A percentile compares a stretch with the other conserved stretches of the same genome.
These are phyloP conservation scores for Calonectria montana DNA, from an alignment of 2,329 filamentous ascomycete species.

Conservation along the genomic window DNA sequence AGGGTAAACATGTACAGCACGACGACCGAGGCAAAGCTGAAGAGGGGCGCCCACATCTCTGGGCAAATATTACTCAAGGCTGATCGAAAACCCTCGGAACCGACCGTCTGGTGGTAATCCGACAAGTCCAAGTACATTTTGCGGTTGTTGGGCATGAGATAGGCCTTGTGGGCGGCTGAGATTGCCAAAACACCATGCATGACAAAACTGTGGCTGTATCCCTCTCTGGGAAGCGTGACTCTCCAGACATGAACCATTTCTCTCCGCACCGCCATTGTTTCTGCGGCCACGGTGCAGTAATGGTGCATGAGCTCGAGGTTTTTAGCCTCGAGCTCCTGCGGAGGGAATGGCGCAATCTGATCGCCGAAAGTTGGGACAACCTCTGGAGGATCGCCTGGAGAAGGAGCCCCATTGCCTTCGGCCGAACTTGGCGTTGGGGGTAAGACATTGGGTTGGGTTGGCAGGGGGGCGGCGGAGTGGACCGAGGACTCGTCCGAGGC, in stretches of 20 bases:
- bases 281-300: slow-evolving; percentile 41
- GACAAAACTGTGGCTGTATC: slow-evolving; percentile 43
- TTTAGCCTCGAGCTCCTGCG: slow-evolving; percentile 34
- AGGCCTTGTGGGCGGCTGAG: slow-evolving; percentile 46
- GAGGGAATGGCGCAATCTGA: slow-evolving; percentile 38
- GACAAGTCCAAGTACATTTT: slow-evolving; percentile 41
- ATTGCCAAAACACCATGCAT: slow-evolving; percentile 46
- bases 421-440: slow-evolving; percentile 28
- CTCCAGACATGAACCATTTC: slow-evolving; percentile 44
- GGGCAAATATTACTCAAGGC: slow-evolving; percentile 31
- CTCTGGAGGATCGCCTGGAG: slow-evolving; percentile 16
- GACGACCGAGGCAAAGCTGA: slow-evolving; percentile 55
- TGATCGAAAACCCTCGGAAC: slow-evolving; percentile 43
- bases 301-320: slow-evolving; percentile 48
- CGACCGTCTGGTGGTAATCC: slow-evolving; percentile 45
- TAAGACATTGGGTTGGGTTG: slow-evolving; percentile 24
- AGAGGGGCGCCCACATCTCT: slow-evolving; percentile 45
- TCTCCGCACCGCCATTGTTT: slow-evolving; percentile 34
- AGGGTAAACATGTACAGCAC: slow-evolving; percentile 45
- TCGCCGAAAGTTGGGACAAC: slow-evolving; percentile 28
- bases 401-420: slow-evolving; percentile 8
- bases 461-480: background rate
- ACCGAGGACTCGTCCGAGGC: background rate
- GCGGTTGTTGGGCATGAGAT: slow-evolving; percentile 39
- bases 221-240: slow-evolving; percentile 39